A percentile compares a stretch with the other conserved stretches of the same genome.
These are phyloP conservation scores for Eutrema heterophyllum DNA, from an alignment of 345 rosid species.

Conservation along the genomic window DNA sequence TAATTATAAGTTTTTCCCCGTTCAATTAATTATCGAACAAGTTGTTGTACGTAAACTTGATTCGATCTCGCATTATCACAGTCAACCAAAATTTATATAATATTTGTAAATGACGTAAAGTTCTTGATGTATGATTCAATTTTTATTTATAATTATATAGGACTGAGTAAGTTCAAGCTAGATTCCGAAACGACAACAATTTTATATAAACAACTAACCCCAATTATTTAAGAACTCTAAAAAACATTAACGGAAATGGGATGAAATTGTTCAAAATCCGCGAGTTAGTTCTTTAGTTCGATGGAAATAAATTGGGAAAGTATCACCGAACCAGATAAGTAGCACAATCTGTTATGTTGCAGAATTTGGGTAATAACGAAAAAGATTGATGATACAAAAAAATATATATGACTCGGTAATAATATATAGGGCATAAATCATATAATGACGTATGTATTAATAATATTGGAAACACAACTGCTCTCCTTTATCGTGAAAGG, in stretches of 20 bases:
- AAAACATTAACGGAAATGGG: neutral
- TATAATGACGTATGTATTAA: neutral
- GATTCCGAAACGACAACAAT: neutral
- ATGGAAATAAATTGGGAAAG: neutral
- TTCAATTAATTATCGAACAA: slow-evolving; percentile 24
- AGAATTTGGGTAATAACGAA: neutral
- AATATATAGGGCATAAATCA: neutral
- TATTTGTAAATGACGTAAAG: slow-evolving; percentile 12
- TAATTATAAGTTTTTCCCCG: neutral
- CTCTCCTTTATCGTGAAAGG: slow-evolving; percentile 27
- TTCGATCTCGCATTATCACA: slow-evolving; percentile 19
- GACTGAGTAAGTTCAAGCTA: slow-evolving; percentile 7
- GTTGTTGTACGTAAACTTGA: slow-evolving; percentile 26
- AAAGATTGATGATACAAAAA: neutral
- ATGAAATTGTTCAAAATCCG: neutral
- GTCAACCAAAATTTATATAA: slow-evolving; percentile 20
- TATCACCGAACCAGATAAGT: neutral
- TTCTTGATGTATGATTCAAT: neutral
- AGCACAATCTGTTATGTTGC: neutral
- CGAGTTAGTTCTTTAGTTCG: neutral
- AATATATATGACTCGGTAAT: slow-evolving; percentile 3
- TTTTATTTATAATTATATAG: neutral
- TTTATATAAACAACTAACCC: neutral
- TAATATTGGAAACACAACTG: slow-evolving; percentile 29
- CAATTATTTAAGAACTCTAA: too few species aligned